A percentile compares a stretch with the other conserved stretches of the same genome.
These are phyloP conservation scores for Xanthoconium separans DNA, from an alignment of 1,284 basidiomycete species.

Conservation along the genomic window DNA sequence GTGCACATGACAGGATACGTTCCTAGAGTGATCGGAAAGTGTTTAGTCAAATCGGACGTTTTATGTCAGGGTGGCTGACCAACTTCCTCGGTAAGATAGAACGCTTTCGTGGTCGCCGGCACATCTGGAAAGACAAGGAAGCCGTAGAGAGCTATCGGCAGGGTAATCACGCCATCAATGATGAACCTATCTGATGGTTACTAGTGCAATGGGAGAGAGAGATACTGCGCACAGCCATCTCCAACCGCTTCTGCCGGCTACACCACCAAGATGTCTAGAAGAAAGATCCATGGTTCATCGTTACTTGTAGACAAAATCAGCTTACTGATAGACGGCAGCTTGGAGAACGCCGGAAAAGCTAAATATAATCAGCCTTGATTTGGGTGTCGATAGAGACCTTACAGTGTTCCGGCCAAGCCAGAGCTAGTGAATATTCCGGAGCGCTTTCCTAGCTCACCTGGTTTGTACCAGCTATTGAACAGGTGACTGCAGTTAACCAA, in stretches of 20 bases:
- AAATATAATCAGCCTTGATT: constrained; percentile 2
- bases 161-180: constrained; percentile 70
- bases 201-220: not conserved
- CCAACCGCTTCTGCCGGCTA: constrained; percentile 62
- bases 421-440: constrained; percentile 72
- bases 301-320: not conserved
- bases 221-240: constrained; percentile 59
- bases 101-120: constrained; percentile 62
- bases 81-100: constrained; percentile 63
- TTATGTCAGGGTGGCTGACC: not conserved
- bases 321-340: constrained; percentile 59
- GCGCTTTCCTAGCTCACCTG: constrained; percentile 66
- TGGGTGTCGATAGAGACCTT: constrained; percentile 16
- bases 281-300: not conserved
- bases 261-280: constrained; percentile 54
- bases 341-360: constrained; percentile 75
- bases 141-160: constrained; percentile 72
- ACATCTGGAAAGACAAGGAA: constrained; percentile 73
- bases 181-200: constrained; percentile 50
- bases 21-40: constrained; percentile 39
- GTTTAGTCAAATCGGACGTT: not conserved
- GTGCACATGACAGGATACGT: constrained; percentile 48
- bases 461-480: constrained; percentile 63
- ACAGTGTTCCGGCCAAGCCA: constrained; percentile 65
- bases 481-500: not conserved